Evolutionary conservation across 2,329 filamentous ascomycete species (phyloP), one percentile per base, ranked within the genome.

Genomic region (Blumeria graminis): DNA sequence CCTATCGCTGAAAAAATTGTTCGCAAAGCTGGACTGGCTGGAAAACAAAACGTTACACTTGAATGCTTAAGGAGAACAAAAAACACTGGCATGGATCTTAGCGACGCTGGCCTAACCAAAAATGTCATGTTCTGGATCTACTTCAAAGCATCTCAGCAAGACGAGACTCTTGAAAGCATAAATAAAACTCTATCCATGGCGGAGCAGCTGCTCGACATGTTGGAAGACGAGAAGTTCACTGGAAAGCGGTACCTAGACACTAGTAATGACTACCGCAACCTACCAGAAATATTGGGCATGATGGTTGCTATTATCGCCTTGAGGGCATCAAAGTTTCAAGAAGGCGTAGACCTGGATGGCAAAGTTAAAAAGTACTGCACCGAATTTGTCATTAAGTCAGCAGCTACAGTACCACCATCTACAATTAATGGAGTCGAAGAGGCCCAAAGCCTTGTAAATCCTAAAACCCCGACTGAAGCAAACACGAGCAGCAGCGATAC

Each of bases 271-370:
- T 65, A 69, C 10, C 69, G 70, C 59, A 62, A 61, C 50, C 64
- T 66, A 56, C 70, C 71, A 1, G 67, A 69, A 32, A 66, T 73
- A 16, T 66, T 61, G 48, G 71, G 67, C 22, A 63, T 68, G 2
- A 58, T 73, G 16, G 63, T 75, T 7, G 69, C 74, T 55, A 63
- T 76, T 14, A 68, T 68, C 59, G 70, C 72, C 32, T 68, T 70
- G n/a, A 65, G 66, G 41, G 68, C 70, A 3, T 39, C 69, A n/a
- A 65, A 67, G 33, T 60, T 69, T 36, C 60, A 62, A 18, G 66
- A 60, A 3, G 68, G 68, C 1, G 67, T 68, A 38, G 71, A 74
- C 60, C 60, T 63, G n/a, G 64, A 64, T 28, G 66, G 65, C 3
- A 65, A 68, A 34, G 71, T 74, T 33, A 61, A 61, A 28, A 63